These are phyloP conservation scores for Vigna angularis DNA, from an alignment of 306 rosid species.

Conservation along the genomic window DNA sequence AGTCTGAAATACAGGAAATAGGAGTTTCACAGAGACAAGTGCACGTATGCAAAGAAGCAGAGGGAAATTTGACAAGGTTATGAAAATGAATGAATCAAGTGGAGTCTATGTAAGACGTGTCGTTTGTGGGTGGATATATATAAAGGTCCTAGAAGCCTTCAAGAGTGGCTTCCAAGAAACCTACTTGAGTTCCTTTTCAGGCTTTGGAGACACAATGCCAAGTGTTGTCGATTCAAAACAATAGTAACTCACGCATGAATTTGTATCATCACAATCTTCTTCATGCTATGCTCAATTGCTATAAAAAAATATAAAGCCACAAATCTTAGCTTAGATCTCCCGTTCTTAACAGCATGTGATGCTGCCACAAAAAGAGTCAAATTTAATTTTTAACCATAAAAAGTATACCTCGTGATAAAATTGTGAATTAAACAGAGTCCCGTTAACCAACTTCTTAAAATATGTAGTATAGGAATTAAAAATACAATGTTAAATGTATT, in stretches of 20 bases:
- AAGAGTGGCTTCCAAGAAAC: constrained; percentile 93
- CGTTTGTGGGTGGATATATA: constrained; percentile 41
- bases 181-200: constrained; percentile 52
- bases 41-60: constrained; percentile 1
- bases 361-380: neutral
- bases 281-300: neutral
- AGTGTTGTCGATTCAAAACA: constrained; percentile 46
- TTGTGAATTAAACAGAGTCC: neutral
- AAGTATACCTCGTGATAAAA: neutral
- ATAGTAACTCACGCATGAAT: constrained; percentile 31
- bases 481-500: neutral
- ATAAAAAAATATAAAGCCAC: neutral
- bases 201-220: constrained; percentile 33
- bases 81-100: constrained; percentile 45
- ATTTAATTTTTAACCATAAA: neutral
- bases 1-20: neutral
- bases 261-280: constrained; percentile 32
- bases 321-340: constrained; percentile 1
- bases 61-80: constrained; percentile 32
- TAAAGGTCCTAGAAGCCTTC: constrained; percentile 36
- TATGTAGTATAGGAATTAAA: neutral
- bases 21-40: constrained; percentile 10
- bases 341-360: neutral
- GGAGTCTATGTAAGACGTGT: constrained; percentile 36
- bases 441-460: neutral